Evolutionary conservation across 1,284 basidiomycete species (phyloP), one percentile per base, ranked within the genome.

Genomic region (Paramarasmius palmivorus): DNA sequence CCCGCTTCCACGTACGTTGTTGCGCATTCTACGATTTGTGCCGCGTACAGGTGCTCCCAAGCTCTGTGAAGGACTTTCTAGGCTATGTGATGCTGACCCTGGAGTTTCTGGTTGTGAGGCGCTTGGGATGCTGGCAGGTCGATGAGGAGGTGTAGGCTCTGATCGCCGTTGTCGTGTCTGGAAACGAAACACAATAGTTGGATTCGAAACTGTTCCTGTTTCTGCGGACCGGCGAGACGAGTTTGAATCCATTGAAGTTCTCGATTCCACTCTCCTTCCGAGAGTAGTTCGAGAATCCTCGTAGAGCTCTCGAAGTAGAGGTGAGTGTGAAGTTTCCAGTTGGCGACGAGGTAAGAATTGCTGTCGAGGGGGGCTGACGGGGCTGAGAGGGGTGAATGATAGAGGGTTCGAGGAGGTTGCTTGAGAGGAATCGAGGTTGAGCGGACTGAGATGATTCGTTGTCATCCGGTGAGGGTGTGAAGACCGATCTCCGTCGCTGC

Each of bases 281-380:
- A 46, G 44, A 4, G 25, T 15, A 29, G 44, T 46, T 29, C 32
- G 44, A 46, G 44, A 29, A n/a, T 46, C 44, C 9, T 40, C 44
- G 25, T 29, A 29, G 25, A 26, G 10, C 25, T n/a, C 9, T 23
- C 32, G 25, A 29, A 26, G 6, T n/a, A 29, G 17, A 29, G 41
- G 40, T 6, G 29, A n/a, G 29, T 32, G 7, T 32, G 29, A 32
- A n/a, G n/a, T 12, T 26, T 46, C 44, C n/a, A 46, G 44, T n/a
- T 14, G 14, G 14, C 44, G 44, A n/a, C 25, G 44, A 6, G 44
- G 44, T 15, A 46, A 26, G 25, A 46, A 26, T 29, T 22, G 44
- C 32, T 46, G 44, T 29, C 44, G 44, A 26, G 44, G 44, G 17
- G 44, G 44, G 15, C 44, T 46, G 15, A 46, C 32, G 25, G 44